phyloP scores from a whole-genome alignment of 1,284 basidiomycete species.

The Peniophora sp. region DNA sequence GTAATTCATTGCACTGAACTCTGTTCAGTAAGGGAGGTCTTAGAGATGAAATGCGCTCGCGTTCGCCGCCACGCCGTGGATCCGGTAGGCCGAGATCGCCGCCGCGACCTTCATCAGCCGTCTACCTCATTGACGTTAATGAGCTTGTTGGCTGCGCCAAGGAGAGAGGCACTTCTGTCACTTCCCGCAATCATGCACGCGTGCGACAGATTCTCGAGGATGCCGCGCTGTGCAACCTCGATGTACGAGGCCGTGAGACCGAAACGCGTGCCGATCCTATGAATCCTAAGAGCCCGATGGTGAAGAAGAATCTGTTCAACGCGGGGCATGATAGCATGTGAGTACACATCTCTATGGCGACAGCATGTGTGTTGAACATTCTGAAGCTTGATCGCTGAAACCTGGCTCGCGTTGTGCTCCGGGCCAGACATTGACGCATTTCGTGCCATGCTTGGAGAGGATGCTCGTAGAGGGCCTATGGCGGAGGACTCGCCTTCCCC shows the following conservation, averaged over 20 bases:
- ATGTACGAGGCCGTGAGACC: slow-evolving; percentile 10
- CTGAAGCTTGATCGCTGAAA: background rate
- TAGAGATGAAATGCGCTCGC: slow-evolving; percentile 1
- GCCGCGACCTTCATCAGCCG: too few relatives aligned
- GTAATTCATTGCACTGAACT: background rate
- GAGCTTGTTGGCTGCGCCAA: too few relatives aligned
- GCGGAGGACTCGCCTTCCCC: background rate
- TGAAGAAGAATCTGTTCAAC: slow-evolving; percentile 16
- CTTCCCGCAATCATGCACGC: background rate
- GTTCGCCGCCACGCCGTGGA: background rate
- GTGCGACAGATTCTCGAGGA: background rate
- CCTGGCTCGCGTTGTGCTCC: background rate
- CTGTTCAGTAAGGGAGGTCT: background rate
- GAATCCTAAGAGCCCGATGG: slow-evolving; percentile 7
- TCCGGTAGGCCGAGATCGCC: too few relatives aligned
- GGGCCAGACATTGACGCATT: background rate
- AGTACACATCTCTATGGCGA: slow-evolving; percentile 5
- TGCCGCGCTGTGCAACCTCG: slow-evolving; percentile 10
- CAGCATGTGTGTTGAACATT: background rate
- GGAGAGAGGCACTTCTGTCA: too few relatives aligned
- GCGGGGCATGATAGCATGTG: slow-evolving; percentile 29
- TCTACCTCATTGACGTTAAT: too few relatives aligned
- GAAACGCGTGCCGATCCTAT: slow-evolving; percentile 6
- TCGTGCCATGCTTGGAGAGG: background rate
- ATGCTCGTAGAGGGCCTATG: background rate